Base-by-base conservation (phyloP, 805 yeast species). In the Candida incommunis region DNA sequence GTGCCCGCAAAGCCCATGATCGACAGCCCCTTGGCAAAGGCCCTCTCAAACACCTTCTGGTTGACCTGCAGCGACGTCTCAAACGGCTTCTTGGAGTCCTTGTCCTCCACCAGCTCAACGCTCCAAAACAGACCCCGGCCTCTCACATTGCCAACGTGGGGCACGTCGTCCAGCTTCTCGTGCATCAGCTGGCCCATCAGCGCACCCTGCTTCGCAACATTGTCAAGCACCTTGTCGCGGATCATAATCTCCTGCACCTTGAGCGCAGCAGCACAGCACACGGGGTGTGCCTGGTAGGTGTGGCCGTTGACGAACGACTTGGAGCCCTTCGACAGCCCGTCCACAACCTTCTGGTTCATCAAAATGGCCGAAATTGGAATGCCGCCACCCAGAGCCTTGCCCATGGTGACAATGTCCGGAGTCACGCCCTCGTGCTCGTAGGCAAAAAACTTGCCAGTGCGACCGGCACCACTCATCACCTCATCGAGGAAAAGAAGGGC, bases 61-160 rank as follows among this genome's bases (percentile, higher is more conserved):
- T 31, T 5, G n/a, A 40, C 46, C 15, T 45, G 44, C 22, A 47
- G 16, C 21, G 40, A n/a, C 4, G 50, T 40, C 1, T 46, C 42
- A 16, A 51, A 51, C 22, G 70, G 63, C 55, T 72, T 73, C 52
- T 74, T 75, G 18, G 80, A 70, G 16, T 54, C 58, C 50, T 66
- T 71, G 54, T 76, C 68, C 53, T 73, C 68, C 47, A 75, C 80
- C 43, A 75, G 64, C 58, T 77, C 82, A 41, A 77, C 53, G 3
- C 76, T 65, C 70, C 78, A 67, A 60, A 77, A 77, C 34, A 75
- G 72, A 49, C 82, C 82, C 46, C 74, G 63, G 45, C 83, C 83
- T 60, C 83, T 69, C 31, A 77, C 70, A 51, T 77, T 78, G 47
- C 80, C 82, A 21, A 68, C 76, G 43, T 68, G 63, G 3, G 46